Conservation (phyloP, 176 grass and related monocot species). For the Zoysia pacifica region DNA sequence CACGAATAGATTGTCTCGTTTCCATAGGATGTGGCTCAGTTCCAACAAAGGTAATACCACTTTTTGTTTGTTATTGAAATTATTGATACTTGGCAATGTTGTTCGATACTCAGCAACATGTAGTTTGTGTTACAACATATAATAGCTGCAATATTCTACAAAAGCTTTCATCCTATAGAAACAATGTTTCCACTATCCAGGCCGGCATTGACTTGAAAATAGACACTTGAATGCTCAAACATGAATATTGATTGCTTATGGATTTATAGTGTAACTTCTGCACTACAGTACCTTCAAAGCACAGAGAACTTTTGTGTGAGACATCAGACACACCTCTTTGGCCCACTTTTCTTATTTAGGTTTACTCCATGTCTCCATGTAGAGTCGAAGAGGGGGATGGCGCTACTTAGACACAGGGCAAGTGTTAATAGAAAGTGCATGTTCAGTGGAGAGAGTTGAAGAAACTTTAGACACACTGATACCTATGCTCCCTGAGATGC, state of each 20-base stretch:
- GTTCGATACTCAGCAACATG: not conserved
- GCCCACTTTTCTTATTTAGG: constrained; percentile 33
- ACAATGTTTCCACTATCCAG: not conserved
- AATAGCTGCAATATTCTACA: constrained; percentile 26
- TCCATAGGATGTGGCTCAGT: constrained; percentile 94
- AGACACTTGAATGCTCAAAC: constrained; percentile 29
- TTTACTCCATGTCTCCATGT: constrained; percentile 48
- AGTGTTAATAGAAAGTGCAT: constrained; percentile 96
- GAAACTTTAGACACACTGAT: constrained; percentile 92
- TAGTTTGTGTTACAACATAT: not conserved
- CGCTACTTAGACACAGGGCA: constrained; percentile 97
- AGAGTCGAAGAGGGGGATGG: constrained; percentile 96
- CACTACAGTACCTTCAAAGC: not conserved
- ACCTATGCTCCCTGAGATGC: constrained; percentile 95
- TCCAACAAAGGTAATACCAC: constrained; percentile 77
- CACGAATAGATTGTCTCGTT: constrained; percentile 89
- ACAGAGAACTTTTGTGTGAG: constrained; percentile 29
- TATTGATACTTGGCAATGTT: constrained; percentile 4
- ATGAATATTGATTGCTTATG: constrained; percentile 19
- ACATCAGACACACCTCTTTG: constrained; percentile 40
- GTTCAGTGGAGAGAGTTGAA: constrained; percentile 95
- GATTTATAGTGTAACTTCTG: constrained; percentile 18
- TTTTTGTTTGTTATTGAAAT: constrained; percentile 5
- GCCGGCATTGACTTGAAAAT: constrained; percentile 2
- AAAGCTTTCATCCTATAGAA: constrained; percentile 7